Conservation (phyloP, 1,139 yeast genomes). For the Sugiyamaella novakii region DNA sequence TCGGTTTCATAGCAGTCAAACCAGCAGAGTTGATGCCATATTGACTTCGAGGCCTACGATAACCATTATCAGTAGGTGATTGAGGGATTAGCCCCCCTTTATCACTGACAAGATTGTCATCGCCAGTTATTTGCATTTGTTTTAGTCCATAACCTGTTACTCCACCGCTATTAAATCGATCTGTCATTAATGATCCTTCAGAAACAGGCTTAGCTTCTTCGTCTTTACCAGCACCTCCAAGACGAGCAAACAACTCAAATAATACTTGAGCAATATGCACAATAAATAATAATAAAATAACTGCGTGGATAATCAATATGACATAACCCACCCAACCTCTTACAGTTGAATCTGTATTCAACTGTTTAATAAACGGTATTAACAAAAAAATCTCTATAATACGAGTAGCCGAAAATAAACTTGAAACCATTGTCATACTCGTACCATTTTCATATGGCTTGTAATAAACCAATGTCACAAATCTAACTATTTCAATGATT, state of each 20-base stretch:
- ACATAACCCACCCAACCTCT: slow-evolving; percentile 43
- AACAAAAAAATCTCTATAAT: slow-evolving; percentile 35
- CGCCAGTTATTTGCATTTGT: slow-evolving; percentile 8
- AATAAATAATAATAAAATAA: slow-evolving; percentile 37
- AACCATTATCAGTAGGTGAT: slow-evolving; percentile 15
- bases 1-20: slow-evolving; percentile 2
- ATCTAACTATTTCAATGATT: slow-evolving; percentile 35
- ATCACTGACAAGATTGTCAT: slow-evolving; percentile 6
- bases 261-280: slow-evolving; percentile 38
- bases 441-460: slow-evolving; percentile 40
- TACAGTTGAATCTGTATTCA: slow-evolving; percentile 30
- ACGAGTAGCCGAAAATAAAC: slow-evolving; percentile 33
- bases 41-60: slow-evolving; percentile 18
- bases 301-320: slow-evolving; percentile 39
- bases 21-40: slow-evolving; percentile 1
- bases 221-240: slow-evolving; percentile 31
- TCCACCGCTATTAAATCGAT: slow-evolving; percentile 3
- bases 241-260: slow-evolving; percentile 37
- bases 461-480: slow-evolving; percentile 31
- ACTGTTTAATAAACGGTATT: slow-evolving; percentile 37
- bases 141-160: slow-evolving; percentile 12
- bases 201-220: slow-evolving; percentile 3
- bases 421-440: slow-evolving; percentile 37
- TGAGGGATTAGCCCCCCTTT: slow-evolving; percentile 11
- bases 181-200: slow-evolving; percentile 10